Percentiles rank a stretch among this genome's conserved stretches.
Conservation (phyloP, 345 rosid genomes). For the Toxicodendron radicans region DNA sequence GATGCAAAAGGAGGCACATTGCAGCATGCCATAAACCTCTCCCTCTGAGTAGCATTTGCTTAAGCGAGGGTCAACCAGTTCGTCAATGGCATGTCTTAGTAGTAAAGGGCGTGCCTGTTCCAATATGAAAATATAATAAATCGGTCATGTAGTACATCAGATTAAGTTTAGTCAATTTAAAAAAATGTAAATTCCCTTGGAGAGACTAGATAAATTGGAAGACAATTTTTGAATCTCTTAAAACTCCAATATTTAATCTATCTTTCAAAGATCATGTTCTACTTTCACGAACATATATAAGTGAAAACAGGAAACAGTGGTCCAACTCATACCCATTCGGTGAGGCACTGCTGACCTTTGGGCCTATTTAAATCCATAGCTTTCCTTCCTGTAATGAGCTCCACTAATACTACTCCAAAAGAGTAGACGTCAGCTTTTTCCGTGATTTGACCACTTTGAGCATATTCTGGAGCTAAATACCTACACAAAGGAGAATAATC, state of each 20-base stretch:
- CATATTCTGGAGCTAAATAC: constrained; percentile 96
- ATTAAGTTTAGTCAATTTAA: not conserved
- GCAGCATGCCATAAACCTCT: constrained; percentile 78
- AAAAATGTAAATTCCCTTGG: not conserved
- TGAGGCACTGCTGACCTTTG: constrained; percentile 88
- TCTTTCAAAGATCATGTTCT: constrained; percentile 4
- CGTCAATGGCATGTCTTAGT: constrained; percentile 60
- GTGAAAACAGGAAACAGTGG: not conserved
- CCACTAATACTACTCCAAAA: constrained; percentile 89
- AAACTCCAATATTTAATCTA: not conserved
- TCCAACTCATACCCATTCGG: constrained; percentile 77
- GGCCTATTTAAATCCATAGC: constrained; percentile 92
- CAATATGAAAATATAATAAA: constrained; percentile 1
- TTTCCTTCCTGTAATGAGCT: constrained; percentile 94
- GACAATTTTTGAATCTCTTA: not conserved
- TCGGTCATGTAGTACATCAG: constrained; percentile 3
- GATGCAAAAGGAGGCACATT: constrained; percentile 87
- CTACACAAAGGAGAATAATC: constrained; percentile 31
- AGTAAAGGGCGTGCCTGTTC: constrained; percentile 89
- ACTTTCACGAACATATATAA: constrained; percentile 6
- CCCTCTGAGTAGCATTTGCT: constrained; percentile 52
- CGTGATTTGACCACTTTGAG: constrained; percentile 95
- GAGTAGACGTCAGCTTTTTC: constrained; percentile 98
- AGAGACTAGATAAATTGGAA: not conserved
- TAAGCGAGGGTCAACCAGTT: constrained; percentile 77